phyloP scores from a whole-genome alignment of 1,284 basidiomycete genomes.

The Flammula alnicola region DNA sequence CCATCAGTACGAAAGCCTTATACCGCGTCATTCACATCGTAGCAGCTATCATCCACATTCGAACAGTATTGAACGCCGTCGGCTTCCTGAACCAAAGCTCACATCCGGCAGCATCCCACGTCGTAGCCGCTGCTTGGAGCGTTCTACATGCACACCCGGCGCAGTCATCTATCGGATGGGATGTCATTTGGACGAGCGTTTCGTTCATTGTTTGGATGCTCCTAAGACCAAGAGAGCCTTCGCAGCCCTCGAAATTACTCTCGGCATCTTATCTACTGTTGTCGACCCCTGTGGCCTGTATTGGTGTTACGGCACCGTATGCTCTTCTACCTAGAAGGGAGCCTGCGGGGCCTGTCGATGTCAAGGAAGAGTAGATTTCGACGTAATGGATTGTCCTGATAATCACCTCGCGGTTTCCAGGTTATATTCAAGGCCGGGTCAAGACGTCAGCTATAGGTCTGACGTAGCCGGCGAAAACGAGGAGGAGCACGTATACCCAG shows the following conservation, averaged over 20 bases:
- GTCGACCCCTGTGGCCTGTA: slow-evolving; percentile 34
- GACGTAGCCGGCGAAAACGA: no score
- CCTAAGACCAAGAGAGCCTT: slow-evolving; percentile 4
- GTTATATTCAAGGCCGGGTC: no score
- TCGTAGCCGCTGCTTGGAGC: slow-evolving; percentile 35
- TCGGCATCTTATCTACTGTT: slow-evolving; percentile 27
- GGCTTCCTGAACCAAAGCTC: slow-evolving; percentile 20
- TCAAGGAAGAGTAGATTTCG: slow-evolving; percentile 5
- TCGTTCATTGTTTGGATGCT: slow-evolving; percentile 45
- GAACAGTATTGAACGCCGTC: slow-evolving; percentile 34
- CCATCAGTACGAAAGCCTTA: slow-evolving; percentile 35
- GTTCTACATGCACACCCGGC: slow-evolving; percentile 62
- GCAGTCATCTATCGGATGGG: slow-evolving; percentile 68
- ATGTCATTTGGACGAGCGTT: slow-evolving; percentile 62
- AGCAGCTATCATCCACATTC: slow-evolving; percentile 44
- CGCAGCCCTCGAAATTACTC: slow-evolving; percentile 10
- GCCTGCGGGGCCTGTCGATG: not conserved
- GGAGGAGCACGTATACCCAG: no score
- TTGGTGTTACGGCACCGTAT: slow-evolving; percentile 35
- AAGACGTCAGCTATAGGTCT: no score
- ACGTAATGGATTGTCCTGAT: no score
- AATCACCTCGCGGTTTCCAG: no score
- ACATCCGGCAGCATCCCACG: slow-evolving; percentile 20
- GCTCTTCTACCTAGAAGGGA: slow-evolving; percentile 15
- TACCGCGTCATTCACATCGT: slow-evolving; percentile 44